Evolutionary conservation across 768 basidiomycete species (phyloP).

Genomic region (Xanthoconium purpureum): DNA sequence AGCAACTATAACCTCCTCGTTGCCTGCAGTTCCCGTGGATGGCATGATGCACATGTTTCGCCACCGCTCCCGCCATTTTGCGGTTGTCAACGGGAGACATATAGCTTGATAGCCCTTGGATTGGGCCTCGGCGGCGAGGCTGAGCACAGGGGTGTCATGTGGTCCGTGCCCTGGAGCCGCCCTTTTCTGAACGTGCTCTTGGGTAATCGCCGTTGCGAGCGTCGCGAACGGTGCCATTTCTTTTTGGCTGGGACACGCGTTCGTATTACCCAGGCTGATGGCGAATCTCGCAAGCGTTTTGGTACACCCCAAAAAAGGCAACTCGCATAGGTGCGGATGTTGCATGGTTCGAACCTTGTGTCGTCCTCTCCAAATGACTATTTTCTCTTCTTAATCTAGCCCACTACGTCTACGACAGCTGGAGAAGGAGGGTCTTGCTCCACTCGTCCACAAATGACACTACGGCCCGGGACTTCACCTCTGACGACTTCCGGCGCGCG

Average conservation of each 20-base stretch:
- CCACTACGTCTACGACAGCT: constrained; percentile 1
- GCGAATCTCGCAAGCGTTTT: constrained; percentile 4
- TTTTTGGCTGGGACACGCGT: constrained; percentile 14
- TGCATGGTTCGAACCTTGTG: constrained; percentile 11
- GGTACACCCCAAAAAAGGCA: constrained; percentile 21
- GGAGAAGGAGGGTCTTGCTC: constrained; percentile 12
- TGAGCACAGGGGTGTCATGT: constrained; percentile 49
- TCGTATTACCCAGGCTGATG: constrained; percentile 3
- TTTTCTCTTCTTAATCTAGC: not conserved
- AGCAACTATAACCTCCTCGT: constrained; percentile 40
- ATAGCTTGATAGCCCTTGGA: constrained; percentile 71
- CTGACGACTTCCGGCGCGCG: constrained; percentile 17
- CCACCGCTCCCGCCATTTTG: constrained; percentile 87
- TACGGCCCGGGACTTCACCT: constrained; percentile 9
- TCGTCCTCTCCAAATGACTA: too few species aligned
- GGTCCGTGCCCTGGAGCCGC: constrained; percentile 13
- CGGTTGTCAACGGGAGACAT: constrained; percentile 86
- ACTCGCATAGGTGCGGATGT: constrained; percentile 10
- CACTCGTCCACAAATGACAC: constrained; percentile 18
- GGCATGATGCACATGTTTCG: constrained; percentile 79
- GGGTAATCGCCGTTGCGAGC: constrained; percentile 28
- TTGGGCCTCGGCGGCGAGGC: constrained; percentile 49
- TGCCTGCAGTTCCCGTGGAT: constrained; percentile 35
- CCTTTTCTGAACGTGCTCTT: constrained; percentile 40
- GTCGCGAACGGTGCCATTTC: constrained; percentile 28